phyloP scores from a whole-genome alignment of 208 protist species.

The Tritrichomonas musculus region DNA sequence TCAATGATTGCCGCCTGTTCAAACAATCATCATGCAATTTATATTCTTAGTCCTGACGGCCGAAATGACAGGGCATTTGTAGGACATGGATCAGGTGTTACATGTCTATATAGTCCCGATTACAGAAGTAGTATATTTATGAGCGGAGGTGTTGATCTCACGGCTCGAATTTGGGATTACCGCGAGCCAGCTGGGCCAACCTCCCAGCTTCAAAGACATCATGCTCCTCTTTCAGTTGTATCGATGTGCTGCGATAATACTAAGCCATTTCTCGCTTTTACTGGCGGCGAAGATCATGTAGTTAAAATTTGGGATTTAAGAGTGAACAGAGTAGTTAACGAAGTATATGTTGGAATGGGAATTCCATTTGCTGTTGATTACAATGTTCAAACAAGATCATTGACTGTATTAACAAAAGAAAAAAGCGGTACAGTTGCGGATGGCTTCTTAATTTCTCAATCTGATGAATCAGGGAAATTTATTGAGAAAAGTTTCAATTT shows the following conservation, averaged over 20 bases:
- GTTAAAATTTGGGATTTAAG: slow-evolving; percentile 16
- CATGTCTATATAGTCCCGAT: not conserved
- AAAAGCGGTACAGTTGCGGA: not conserved
- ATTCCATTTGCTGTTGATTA: not conserved
- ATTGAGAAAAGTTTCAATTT: not conserved
- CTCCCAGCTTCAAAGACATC: not conserved
- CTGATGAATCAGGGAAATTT: not conserved
- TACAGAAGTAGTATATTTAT: not conserved
- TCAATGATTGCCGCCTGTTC: not conserved
- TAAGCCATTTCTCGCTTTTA: not conserved
- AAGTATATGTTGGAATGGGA: not conserved
- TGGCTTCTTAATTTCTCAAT: not conserved
- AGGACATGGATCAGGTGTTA: not conserved
- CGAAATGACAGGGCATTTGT: not conserved
- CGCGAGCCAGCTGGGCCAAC: not conserved
- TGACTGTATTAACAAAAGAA: not conserved
- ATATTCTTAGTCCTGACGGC: not conserved
- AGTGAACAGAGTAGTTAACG: not conserved
- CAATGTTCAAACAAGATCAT: not conserved
- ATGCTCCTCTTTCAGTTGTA: not conserved
- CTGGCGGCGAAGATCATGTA: not conserved
- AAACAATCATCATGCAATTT: not conserved
- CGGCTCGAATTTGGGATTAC: not conserved
- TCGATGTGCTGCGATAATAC: not conserved
- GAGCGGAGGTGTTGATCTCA: not conserved